Base-by-base conservation (phyloP, 148 eudicot species). In the Nepenthes gracilis region DNA sequence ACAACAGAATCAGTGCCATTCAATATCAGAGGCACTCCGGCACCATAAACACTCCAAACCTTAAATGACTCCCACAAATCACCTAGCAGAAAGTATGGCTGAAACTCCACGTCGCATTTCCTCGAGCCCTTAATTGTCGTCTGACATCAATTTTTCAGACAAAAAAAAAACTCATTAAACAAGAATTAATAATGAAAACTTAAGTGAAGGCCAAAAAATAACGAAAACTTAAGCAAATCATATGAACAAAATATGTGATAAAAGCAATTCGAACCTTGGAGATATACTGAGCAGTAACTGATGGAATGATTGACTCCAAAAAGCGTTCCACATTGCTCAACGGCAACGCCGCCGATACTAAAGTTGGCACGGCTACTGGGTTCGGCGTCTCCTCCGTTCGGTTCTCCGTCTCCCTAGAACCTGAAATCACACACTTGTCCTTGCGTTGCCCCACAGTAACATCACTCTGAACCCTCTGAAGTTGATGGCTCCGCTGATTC, bases 21-120 rank as follows among this genome's bases (percentile, higher is more conserved):
- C 57, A 75, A 37, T 35, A 65, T 61, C 67, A 70, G 57, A 38
- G 78, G 70, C 15, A 75, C 74, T 53, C 74, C 78, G 47, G 74
- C 74, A 34, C 78, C 78, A 70, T 75, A 75, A 47, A 74, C 78
- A 63, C 78, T 75, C 51, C 74, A 66, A 38, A 70, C 78, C 67
- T 54, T 70, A 38, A 66, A 70, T 14, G 74, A 70, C 32, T 75
- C 78, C 78, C 78, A 75, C 48, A 75, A 70, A 54, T 75, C 78
- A 54, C 70, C 64, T 52, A 75, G 12, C 45, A 52, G 54, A 35
- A 75, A 75, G 55, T 75, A 75, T 33, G 66, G 78, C 10, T 62
- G 68, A 59, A 57, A 66, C 38, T 66, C 78, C 14, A 70, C 71
- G 59, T 70, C 74, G 62, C 71, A 58, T 11, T 47, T 75, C 50